A percentile compares a stretch with the other conserved stretches of the same genome.
Conservation (phyloP, 2,329 filamentous ascomycete species). For the Fusarium bulbicola region DNA sequence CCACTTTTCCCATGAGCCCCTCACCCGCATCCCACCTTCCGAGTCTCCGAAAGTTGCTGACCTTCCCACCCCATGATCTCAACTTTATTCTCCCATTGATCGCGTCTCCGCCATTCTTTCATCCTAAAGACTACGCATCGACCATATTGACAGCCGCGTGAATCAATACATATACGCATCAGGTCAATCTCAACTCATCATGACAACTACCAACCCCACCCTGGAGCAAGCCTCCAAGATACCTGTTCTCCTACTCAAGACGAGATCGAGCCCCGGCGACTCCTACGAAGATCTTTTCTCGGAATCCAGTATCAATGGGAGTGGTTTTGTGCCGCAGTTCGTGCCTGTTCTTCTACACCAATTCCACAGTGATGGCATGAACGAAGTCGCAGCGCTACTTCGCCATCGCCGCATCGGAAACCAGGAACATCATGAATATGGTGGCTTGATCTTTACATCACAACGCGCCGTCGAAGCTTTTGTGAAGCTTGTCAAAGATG, state of each 20-base stretch:
- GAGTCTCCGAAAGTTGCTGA: conserved; percentile 33
- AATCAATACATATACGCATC: not conserved
- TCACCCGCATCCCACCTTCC: conserved; percentile 17
- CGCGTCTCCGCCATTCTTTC: not conserved
- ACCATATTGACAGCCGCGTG: not conserved
- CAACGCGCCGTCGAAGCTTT: conserved; percentile 87
- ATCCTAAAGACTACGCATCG: not conserved
- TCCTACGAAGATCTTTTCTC: conserved; percentile 76
- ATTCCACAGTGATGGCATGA: conserved; percentile 68
- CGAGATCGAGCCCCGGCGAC: conserved; percentile 75
- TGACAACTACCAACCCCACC: conserved; percentile 17
- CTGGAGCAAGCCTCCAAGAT: conserved; percentile 31
- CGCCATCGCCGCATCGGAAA: conserved; percentile 52
- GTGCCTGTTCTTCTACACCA: conserved; percentile 80
- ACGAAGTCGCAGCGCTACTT: conserved; percentile 62
- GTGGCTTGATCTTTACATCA: conserved; percentile 85
- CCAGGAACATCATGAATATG: conserved; percentile 60
- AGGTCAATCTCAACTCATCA: not conserved
- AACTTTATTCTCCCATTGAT: conserved; percentile 6
- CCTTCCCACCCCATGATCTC: conserved; percentile 27
- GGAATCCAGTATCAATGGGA: conserved; percentile 46
- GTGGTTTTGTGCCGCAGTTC: conserved; percentile 70
- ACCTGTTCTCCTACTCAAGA: conserved; percentile 79
- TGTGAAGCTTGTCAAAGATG: conserved; percentile 66
- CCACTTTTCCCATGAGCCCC: conserved; percentile 32